A percentile compares a stretch with the other conserved stretches of the same genome.
These are phyloP conservation scores for Candida pseudoviswanathii DNA, from an alignment of 1,139 yeast species.

Conservation along the genomic window DNA sequence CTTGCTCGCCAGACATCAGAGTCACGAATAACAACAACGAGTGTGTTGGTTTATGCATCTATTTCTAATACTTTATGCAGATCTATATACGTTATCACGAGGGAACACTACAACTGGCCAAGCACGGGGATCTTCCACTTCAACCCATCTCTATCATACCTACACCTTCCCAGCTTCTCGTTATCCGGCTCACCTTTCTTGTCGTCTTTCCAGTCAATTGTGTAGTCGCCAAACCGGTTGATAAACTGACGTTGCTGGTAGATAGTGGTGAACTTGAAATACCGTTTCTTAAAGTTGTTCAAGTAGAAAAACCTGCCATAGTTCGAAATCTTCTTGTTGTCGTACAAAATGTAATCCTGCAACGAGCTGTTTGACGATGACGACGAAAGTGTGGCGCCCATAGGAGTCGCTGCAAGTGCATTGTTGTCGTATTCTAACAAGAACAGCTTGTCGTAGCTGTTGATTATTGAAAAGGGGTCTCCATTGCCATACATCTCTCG, in stretches of 20 bases:
- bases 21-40: too few relatives aligned
- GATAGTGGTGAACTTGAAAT: conserved; percentile 50
- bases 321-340: conserved; percentile 21
- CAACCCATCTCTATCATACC: conserved; percentile 44
- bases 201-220: conserved; percentile 32
- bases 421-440: conserved; percentile 10
- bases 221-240: conserved; percentile 47
- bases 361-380: conserved; percentile 4
- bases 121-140: conserved; percentile 56
- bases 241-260: conserved; percentile 51
- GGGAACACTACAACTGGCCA: conserved; percentile 45
- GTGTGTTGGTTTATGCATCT: too few relatives aligned
- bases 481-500: conserved; percentile 32
- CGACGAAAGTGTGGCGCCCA: conserved; percentile 3
- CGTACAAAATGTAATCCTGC: conserved; percentile 12
- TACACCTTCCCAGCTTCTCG: conserved; percentile 22
- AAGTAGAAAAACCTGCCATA: conserved; percentile 41
- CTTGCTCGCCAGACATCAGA: too few relatives aligned
- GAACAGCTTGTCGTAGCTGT: conserved; percentile 26
- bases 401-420: background rate
- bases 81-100: too few relatives aligned
- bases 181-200: conserved; percentile 12
- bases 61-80: too few relatives aligned
- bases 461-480: conserved; percentile 28
- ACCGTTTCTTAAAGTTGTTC: conserved; percentile 36